These are phyloP conservation scores for Solanum clarkiae DNA, from an alignment of 257 asterid species.

Conservation along the genomic window DNA sequence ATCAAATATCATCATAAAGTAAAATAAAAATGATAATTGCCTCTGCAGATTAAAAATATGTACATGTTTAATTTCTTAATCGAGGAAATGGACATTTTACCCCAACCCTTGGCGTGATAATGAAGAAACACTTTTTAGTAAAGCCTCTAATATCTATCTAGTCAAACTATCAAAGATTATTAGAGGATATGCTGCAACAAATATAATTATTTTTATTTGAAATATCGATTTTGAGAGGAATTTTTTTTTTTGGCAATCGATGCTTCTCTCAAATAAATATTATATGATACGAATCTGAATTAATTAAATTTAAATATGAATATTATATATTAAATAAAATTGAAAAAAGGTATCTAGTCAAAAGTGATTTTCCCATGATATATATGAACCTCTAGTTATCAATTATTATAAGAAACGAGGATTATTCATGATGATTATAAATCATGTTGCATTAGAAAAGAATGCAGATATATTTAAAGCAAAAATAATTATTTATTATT, in stretches of 20 bases:
- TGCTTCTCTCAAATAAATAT: accelerated
- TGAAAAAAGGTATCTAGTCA: background rate
- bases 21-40: background rate
- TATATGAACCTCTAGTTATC: background rate
- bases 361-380: background rate
- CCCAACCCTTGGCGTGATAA: background rate
- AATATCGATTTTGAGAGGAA: background rate
- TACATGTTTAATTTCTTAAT: background rate
- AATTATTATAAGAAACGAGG: background rate
- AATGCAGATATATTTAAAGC: background rate
- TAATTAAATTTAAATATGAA: background rate
- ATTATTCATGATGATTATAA: background rate
- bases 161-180: background rate
- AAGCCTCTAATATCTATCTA: background rate
- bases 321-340: background rate
- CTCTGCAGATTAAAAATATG: background rate
- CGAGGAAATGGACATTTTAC: background rate
- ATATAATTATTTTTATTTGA: background rate
- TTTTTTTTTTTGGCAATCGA: accelerated
- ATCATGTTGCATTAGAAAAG: background rate
- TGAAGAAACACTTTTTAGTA: background rate
- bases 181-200: accelerated
- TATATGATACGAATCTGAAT: background rate
- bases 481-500: background rate
- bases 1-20: background rate